Base-by-base conservation (phyloP, 768 basidiomycete species). In the Phylloporus scabripes region DNA sequence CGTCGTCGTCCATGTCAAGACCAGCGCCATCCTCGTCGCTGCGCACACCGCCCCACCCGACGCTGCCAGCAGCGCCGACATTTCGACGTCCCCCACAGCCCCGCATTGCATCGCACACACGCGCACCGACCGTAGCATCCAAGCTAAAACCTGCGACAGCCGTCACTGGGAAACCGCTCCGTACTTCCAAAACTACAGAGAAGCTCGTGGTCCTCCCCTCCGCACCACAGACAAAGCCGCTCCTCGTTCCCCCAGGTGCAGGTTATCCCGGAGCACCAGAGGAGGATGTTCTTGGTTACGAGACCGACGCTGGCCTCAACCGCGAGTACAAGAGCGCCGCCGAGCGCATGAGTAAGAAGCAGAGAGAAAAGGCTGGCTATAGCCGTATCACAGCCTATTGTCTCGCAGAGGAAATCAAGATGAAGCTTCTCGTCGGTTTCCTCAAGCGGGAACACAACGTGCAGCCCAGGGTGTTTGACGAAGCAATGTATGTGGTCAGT, bases 391-490 rank as follows among this genome's bases (percentile, higher is more conserved):
- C 93, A 0, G 92, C 91, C 3, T 97, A 94, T 65, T 94, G 87
- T 55, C 75, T 92, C 6, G 88, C 89, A 7, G 92, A 94, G 57
- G 79, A 78, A 7, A 84, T 94, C 66, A 82, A 83, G 62, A 85
- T 89, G 79, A 93, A 91, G 65, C 69, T 87, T 0, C 69, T 96
- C 18, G 82, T 85, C 10, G 82, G 84, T 2, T 95, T 93, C 61
- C 63, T 96, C 63, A 95, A 94, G 68, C 74, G 94, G 45, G 94
- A 97, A 62, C 94, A 97, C 64, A 95, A 93, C 47, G 92, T 94
- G 10, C 75, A 70, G 9, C 91, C 84, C 1, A 75, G 94, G 51
- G 78, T 91, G 0, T 97, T 91, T 56, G 94, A 96, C 64, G 94
- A 97, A 69, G 93, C 92, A 0, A 68, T 95, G 52, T 96, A 96